A percentile compares a stretch with the other conserved stretches of the same genome.
These are phyloP conservation scores for Nadsonia fulvescens DNA, from an alignment of 805 yeast genomes.

Conservation along the genomic window DNA sequence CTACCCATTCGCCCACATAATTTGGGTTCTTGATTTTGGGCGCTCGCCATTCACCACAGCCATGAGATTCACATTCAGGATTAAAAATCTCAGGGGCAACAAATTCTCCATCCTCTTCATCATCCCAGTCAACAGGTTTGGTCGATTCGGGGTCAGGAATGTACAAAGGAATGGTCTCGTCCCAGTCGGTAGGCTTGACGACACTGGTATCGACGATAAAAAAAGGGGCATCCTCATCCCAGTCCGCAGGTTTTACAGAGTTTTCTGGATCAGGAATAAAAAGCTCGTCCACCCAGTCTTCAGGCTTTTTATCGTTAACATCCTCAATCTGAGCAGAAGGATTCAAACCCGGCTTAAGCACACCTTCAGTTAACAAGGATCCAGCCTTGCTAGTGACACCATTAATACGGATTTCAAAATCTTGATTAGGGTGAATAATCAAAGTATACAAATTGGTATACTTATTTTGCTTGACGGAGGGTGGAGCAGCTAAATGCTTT, in stretches of 20 bases:
- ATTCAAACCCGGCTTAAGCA: constrained; percentile 45
- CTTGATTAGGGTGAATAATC: constrained; percentile 43
- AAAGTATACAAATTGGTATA: constrained; percentile 56
- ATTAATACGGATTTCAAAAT: constrained; percentile 65
- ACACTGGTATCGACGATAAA: constrained; percentile 52
- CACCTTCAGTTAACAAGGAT: constrained; percentile 34
- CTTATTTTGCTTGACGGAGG: constrained; percentile 41
- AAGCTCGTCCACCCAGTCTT: constrained; percentile 62
- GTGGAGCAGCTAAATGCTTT: constrained; percentile 49
- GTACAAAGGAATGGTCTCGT: constrained; percentile 37
- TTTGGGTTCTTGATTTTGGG: constrained; percentile 47
- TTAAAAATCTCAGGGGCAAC: constrained; percentile 48
- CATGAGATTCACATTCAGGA: constrained; percentile 44
- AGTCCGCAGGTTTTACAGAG: constrained; percentile 58
- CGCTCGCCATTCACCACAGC: constrained; percentile 63
- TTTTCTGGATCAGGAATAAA: constrained; percentile 49
- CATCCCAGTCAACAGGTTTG: constrained; percentile 73
- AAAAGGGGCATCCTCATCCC: constrained; percentile 58
- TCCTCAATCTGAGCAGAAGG: constrained; percentile 52
- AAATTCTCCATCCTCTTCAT: constrained; percentile 82
- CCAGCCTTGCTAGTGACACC: constrained; percentile 64
- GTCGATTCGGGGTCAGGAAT: constrained; percentile 51
- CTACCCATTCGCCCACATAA: constrained; percentile 60
- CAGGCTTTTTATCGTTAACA: constrained; percentile 44
- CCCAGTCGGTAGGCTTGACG: constrained; percentile 63